Base-by-base conservation (phyloP, 345 rosid genomes). In the Cardamine resedifolia region DNA sequence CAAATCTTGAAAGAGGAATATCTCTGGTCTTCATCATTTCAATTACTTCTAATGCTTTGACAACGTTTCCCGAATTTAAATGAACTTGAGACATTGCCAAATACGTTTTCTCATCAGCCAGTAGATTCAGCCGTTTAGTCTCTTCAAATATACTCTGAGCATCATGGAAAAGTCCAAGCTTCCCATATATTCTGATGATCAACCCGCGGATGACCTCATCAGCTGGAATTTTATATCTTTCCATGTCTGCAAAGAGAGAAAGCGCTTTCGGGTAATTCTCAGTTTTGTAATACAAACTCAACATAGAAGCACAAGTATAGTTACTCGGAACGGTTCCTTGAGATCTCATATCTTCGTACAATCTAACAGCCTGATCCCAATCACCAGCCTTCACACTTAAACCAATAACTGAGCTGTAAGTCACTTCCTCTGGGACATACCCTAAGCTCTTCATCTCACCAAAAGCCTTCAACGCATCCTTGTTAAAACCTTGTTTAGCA, bases 201-300 rank as follows among this genome's bases (percentile, higher is more conserved):
- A 90, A 77, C 30, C 98, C 97, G 47, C 86, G 86, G 49, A 93
- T 93, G 67, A 90, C 97, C 82, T 93, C 97, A 80, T 93, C 98
- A 47, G 83, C 88, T 12, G 75, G 71, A 64, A 87, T 77, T 79
- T 74, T 88, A 52, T 80, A 60, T 27, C 70, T 86, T 43, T 84
- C 92, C 98, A 93, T 93, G 77, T 90, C 94, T 2, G 81, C 78
- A 72, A 93, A 93, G 75, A 93, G 97, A 62, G 92, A 75, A 51
- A 93, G 88, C 5, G 97, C 98, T 81, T 84, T 88, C 33, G 94
- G 79, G 63, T 85, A 93, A 59, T 93, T 87, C 76, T 81, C 85
- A 9, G 62, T 86, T 70, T 85, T 90, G 80, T 89, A 93, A 70
- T 84, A 93, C 33, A 90, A 62, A n/a, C 86, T 82, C 55, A 93